Evolutionary conservation across 2,329 filamentous ascomycete genomes (phyloP), one percentile per base, ranked within the genome.

Genomic region (Fusarium kyushuense): DNA sequence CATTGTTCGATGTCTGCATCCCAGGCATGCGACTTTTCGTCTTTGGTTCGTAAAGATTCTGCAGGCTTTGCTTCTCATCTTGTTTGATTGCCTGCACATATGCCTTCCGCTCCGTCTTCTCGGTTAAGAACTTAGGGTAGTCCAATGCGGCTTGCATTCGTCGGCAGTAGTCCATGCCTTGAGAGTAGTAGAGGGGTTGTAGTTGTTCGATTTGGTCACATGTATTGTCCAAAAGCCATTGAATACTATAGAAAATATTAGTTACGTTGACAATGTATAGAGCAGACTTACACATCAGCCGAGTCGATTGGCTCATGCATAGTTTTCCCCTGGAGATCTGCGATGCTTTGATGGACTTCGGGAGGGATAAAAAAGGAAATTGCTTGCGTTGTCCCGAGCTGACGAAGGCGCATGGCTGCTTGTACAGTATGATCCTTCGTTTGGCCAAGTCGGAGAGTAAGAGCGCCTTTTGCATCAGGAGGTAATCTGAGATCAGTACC

Each of bases 171-270:
- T 90, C 87, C 6, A 79, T 76, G 0, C 88, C 88, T 69, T 91
- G 89, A 0, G 87, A 80, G 32, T 84, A 82, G 67, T 89, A 89
- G 0, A 91, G 77, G 0, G 84, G 82, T 40, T 87, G 85, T 0
- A 90, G 72, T 41, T 89, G 84, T 63, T 89, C 86, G 17, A 87
- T 88, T 2, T 78, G 82, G 14, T 80, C 77, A 58, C 89, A 91
- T 0, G 88, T 89, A 56, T 90, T 87, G 49, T 89, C 81, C 0
- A 92, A 78, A 0, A 91, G 81, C 89, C 89, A 91, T 40, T 71
- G 55, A 12, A 74, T 70, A 11, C 70, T 72, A 17, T 6, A 35
- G 10, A 16, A 19, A 6, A 13, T 14, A 25, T 72, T 48, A 72
- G 66, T 21, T 13, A 7, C 13, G 14, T 19, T 6, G 6, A 71